Percentiles rank a stretch among this genome's conserved stretches.
Evolutionary conservation across 495 filamentous ascomycete genomes (phyloP).

Genomic region (Lasiosphaeriaceae sp.): DNA sequence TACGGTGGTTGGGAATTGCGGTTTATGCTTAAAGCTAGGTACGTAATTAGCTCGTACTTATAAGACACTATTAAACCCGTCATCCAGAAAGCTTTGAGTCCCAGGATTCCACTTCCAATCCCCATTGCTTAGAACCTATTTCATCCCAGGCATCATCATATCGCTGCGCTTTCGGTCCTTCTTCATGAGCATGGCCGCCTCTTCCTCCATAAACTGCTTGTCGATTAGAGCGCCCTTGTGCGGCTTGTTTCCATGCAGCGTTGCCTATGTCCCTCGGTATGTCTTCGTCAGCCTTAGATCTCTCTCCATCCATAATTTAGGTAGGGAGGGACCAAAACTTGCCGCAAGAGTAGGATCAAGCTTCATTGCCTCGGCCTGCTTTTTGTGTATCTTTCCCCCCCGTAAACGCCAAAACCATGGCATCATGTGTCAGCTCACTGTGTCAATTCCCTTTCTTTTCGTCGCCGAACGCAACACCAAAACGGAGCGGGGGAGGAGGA

Average conservation of each 20-base stretch:
- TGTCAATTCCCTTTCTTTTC: no score
- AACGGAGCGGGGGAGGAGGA: neutral
- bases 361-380: constrained; percentile 17
- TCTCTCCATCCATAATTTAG: neutral
- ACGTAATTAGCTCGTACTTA: no score
- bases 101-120: no score
- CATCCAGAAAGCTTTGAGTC: no score
- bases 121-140: no score
- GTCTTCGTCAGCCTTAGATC: no score
- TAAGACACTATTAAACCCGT: no score
- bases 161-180: no score
- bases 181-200: constrained; percentile 17
- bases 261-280: constrained; percentile 10
- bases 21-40: no score
- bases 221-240: constrained; percentile 22
- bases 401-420: neutral
- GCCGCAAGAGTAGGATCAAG: constrained; percentile 22
- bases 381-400: constrained; percentile 6
- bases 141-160: no score
- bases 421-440: neutral
- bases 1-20: no score
- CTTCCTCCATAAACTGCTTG: constrained; percentile 24
- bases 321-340: neutral
- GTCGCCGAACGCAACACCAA: no score
- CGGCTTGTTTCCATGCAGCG: constrained; percentile 19